Conservation (phyloP, 1,284 basidiomycete species). For the Puccinia coronata region DNA sequence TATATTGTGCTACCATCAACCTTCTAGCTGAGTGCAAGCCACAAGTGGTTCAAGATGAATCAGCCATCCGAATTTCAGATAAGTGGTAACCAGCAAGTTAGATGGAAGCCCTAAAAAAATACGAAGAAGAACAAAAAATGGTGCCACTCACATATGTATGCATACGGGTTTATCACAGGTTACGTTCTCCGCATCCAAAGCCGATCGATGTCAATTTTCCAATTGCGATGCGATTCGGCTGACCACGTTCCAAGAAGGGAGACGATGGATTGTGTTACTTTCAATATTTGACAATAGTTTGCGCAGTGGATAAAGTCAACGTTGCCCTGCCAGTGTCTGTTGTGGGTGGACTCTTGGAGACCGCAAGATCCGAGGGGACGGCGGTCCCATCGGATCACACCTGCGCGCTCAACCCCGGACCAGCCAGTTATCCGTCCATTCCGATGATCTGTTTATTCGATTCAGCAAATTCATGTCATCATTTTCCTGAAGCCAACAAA, state of each 20-base stretch:
- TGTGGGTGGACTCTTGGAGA: no score
- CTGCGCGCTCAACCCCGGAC: no score
- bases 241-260: neutral
- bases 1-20: slow-evolving; percentile 9
- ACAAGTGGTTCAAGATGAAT: neutral
- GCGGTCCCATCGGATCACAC: no score
- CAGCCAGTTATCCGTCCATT: no score
- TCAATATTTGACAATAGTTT: neutral
- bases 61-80: neutral
- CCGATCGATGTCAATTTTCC: neutral
- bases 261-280: neutral
- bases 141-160: neutral
- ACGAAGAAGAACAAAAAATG: neutral
- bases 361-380: no score
- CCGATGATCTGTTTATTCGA: no score
- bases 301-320: neutral
- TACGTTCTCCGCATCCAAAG: neutral
- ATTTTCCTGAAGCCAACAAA: no score
- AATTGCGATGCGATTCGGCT: neutral
- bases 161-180: neutral
- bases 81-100: neutral
- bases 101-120: no score
- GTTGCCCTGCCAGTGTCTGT: no score
- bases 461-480: no score
- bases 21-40: neutral